Evolutionary conservation across 2,329 filamentous ascomycete genomes (phyloP), one percentile per base, ranked within the genome.

Genomic region (Penicillium sp.): DNA sequence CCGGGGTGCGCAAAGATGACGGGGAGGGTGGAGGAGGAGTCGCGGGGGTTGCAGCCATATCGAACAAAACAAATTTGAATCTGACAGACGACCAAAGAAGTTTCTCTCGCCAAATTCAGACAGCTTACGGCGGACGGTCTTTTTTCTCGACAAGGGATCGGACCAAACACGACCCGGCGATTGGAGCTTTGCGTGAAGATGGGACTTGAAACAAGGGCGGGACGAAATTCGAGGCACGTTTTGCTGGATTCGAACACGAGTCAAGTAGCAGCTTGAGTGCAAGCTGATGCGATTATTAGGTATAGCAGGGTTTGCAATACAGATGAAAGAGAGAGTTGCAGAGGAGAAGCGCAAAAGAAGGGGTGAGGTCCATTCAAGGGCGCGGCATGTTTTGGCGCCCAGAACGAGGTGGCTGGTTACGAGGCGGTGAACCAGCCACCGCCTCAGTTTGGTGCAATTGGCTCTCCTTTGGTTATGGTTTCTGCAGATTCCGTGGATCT

Each of bases 21-120:
- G 70, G 63, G 16, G 62, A 64, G 9, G 60, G 69, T 31, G 72
- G 69, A n/a, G 77, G 77, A 51, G 77, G 77, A 62, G 77, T 79
- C 33, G 76, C 72, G 51, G 77, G 77, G 62, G 77, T 79, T 33
- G 76, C 72, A 48, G 76, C 72, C 75, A 78, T 79, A 48, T 52
- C 68, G 56, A 48, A 50, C 4, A 19, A 43, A 55, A n/a, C n/a
- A n/a, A n/a, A n/a, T n/a, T n/a, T 36, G 48, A 48, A 24, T 39
- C 44, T 10, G 45, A 51, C n/a, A 4, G 23, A 36, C 26, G 42
- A 23, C 37, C 26, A 33, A 33, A 31, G n/a, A 24, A 4, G 26
- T 31, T 45, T 18, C 5, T 43, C 18, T 26, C 23, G 39, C 39
- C 39, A 43, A 28, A 28, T 43, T 3, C 42, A 21, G n/a, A 31